phyloP scores from a whole-genome alignment of 768 basidiomycete species.

The Pleurotus eryngii region DNA sequence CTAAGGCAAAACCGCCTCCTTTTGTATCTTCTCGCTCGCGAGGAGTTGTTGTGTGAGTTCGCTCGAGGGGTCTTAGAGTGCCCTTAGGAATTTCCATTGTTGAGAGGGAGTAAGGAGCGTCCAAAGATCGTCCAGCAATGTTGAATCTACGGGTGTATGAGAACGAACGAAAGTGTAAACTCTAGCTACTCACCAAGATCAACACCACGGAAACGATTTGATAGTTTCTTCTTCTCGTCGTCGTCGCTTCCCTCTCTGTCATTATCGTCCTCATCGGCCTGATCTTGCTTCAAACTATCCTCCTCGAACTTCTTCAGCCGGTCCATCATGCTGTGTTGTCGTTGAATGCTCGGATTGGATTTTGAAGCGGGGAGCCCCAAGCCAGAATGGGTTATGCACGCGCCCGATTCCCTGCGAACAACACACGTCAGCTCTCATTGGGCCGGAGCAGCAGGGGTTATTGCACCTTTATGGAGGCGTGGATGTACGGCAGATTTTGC shows the following conservation, averaged over 20 bases:
- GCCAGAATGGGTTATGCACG: too few species aligned
- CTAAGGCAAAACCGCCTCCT: conserved; percentile 61
- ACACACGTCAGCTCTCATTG: too few species aligned
- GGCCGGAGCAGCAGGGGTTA: too few species aligned
- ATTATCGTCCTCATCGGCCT: conserved; percentile 7
- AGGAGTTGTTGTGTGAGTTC: conserved; percentile 59
- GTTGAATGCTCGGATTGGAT: conserved; percentile 56
- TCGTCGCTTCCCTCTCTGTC: conserved; percentile 26
- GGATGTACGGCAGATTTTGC: too few species aligned
- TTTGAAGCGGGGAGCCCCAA: too few species aligned
- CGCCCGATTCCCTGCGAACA: too few species aligned
- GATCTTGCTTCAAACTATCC: conserved; percentile 39
- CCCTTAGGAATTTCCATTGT: conserved; percentile 54
- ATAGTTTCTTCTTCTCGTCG: conserved; percentile 37
- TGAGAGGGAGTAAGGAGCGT: conserved; percentile 56
- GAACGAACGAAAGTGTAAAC: background rate
- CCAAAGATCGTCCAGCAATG: conserved; percentile 59
- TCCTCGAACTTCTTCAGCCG: conserved; percentile 74
- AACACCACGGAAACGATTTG: conserved; percentile 48
- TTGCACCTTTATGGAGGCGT: too few species aligned
- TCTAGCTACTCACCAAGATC: conserved; percentile 52
- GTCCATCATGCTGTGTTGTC: conserved; percentile 60
- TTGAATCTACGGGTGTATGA: conserved; percentile 38
- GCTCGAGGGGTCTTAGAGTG: conserved; percentile 60
- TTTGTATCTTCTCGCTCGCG: conserved; percentile 50